phyloP scores from a whole-genome alignment of 1,139 yeast genomes.

The Magnusiomyces ingens region DNA sequence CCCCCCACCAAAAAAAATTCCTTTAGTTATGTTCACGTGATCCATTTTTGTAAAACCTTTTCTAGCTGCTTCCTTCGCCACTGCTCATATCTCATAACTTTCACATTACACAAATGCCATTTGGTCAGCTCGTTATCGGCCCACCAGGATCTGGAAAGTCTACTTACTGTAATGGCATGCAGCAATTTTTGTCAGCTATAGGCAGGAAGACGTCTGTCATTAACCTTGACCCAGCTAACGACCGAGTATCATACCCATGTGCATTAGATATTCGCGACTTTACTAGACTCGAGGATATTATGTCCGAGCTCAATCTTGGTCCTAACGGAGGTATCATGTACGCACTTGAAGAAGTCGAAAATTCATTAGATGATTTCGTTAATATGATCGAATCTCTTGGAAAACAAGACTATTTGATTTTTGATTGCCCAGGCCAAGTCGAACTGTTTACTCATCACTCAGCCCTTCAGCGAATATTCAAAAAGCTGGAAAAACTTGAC shows the following conservation, averaged over 20 bases:
- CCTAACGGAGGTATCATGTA: constrained; percentile 95
- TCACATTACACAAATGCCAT: constrained; percentile 32
- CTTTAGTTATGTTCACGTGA: too few species aligned
- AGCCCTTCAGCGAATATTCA: constrained; percentile 67
- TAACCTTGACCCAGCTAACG: constrained; percentile 95
- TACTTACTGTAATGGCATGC: constrained; percentile 86
- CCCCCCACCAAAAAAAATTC: too few species aligned
- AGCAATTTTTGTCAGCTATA: constrained; percentile 85
- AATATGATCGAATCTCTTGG: constrained; percentile 52
- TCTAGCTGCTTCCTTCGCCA: not conserved
- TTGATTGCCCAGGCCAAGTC: constrained; percentile 98
- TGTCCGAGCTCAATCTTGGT: constrained; percentile 76
- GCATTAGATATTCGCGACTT: constrained; percentile 85
- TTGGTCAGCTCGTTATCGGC: constrained; percentile 91
- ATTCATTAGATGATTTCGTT: constrained; percentile 53
- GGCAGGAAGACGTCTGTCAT: constrained; percentile 81
- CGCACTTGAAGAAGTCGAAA: constrained; percentile 63
- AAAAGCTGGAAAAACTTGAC: constrained; percentile 60
- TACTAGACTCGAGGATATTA: constrained; percentile 79
- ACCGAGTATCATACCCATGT: constrained; percentile 69
- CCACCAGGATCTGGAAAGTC: constrained; percentile 99
- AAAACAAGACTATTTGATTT: constrained; percentile 62
- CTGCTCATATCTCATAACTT: not conserved
- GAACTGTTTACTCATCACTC: constrained; percentile 91
- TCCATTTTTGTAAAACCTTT: too few species aligned